Conservation (phyloP, 441 rosid species). For the Croton setiger region DNA sequence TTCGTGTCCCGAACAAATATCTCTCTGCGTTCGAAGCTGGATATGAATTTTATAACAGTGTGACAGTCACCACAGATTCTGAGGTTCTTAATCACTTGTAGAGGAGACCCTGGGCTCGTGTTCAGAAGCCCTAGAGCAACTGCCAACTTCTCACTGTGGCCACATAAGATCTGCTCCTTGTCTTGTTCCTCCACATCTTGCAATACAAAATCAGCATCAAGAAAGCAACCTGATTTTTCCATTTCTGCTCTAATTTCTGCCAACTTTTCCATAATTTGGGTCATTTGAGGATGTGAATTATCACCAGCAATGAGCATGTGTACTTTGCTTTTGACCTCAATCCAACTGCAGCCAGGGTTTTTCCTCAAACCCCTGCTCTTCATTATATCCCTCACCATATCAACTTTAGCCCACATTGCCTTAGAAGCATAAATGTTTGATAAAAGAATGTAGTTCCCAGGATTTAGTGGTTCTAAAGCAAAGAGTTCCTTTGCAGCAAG, state of each 20-base stretch:
- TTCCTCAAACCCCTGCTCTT: conserved; percentile 4
- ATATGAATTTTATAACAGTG: conserved; percentile 16
- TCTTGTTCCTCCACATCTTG: conserved; percentile 70
- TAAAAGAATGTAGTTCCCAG: conserved; percentile 20
- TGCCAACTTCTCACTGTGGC: conserved; percentile 48
- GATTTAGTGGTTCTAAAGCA: conserved; percentile 20
- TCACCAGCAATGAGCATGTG: conserved; percentile 16
- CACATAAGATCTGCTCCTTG: conserved; percentile 49
- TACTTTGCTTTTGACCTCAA: conserved; percentile 36
- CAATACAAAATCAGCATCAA: conserved; percentile 50
- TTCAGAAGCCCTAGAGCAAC: conserved; percentile 13
- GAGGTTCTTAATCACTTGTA: conserved; percentile 17
- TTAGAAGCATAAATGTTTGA: conserved; percentile 28
- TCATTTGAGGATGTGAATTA: conserved; percentile 7
- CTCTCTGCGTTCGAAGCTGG: conserved; percentile 12
- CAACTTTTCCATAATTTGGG: conserved; percentile 9
- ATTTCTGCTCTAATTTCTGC: conserved; percentile 1
- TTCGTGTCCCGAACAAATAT: conserved; percentile 18
- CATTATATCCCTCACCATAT: conserved; percentile 21
- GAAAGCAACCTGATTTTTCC: conserved; percentile 21
- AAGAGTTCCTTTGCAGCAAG: conserved; percentile 24
- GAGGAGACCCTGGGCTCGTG: conserved; percentile 8
- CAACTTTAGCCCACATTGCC: conserved; percentile 26
- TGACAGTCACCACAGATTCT: conserved; percentile 23
- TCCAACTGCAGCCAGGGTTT: conserved; percentile 19